These are phyloP conservation scores for Punica granatum DNA, from an alignment of 345 rosid species.

Conservation along the genomic window DNA sequence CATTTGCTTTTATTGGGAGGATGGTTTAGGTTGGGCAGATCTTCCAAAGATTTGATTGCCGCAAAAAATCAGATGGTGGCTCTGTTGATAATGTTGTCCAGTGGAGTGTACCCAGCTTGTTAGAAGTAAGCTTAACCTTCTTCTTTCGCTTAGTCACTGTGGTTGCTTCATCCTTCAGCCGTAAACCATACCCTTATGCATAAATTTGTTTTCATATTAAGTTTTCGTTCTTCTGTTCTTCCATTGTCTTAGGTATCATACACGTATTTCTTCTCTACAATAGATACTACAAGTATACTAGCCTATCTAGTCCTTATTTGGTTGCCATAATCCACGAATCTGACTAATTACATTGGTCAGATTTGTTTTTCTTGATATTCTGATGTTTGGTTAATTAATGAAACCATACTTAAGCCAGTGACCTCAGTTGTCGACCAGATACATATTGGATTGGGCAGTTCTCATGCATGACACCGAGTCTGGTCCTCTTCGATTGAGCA, in stretches of 20 bases:
- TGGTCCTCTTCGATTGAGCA: background rate
- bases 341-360: too few species aligned
- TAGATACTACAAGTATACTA: too few species aligned
- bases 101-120: constrained; percentile 76
- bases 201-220: background rate
- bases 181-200: background rate
- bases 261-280: too few species aligned
- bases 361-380: too few species aligned
- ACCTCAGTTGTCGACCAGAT: background rate
- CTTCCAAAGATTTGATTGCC: constrained; percentile 70
- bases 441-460: background rate
- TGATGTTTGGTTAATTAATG: background rate
- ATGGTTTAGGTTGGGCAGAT: constrained; percentile 69
- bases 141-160: background rate
- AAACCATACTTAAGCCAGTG: background rate
- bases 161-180: background rate
- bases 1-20: background rate
- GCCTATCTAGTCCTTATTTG: too few species aligned
- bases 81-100: constrained; percentile 63
- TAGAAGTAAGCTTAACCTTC: constrained; percentile 41
- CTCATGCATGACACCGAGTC: background rate
- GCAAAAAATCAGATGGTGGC: constrained; percentile 52
- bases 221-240: too few species aligned
- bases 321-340: too few species aligned
- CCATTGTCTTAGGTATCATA: too few species aligned